Evolutionary conservation across 2,329 filamentous ascomycete species (phyloP), one percentile per base, ranked within the genome.

Genomic region (Trichoderma polysporum): DNA sequence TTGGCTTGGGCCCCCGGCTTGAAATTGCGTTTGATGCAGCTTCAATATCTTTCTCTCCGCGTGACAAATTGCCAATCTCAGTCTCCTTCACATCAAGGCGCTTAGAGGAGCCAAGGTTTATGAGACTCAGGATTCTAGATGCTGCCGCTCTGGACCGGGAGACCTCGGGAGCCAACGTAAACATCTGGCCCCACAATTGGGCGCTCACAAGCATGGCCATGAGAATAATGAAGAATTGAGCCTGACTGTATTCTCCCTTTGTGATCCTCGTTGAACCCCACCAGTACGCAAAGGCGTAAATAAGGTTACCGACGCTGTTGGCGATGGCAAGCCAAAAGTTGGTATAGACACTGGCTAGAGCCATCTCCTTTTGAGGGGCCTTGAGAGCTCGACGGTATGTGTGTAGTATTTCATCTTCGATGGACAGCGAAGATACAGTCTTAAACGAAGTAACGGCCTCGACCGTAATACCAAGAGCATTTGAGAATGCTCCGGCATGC

Each of bases 221-320:
- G 4, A 92, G 82, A 8, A 93, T 89, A 71, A 91, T 90, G 75
- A 93, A 88, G 79, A 93, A 93, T n/a, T 90, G 85, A 35, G 88
- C 86, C 50, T 85, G 85, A 2, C 79, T 82, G 70, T 90, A 90
- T 66, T 86, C 79, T 4, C 90, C 90, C 49, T 84, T 82, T 60
- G 88, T 84, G 68, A 93, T 91, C 69, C 88, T 86, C 71, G 86
- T 89, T 0, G 90, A 85, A 3, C 91, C 91, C 90, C 91, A 94
- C 90, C 90, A 94, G 77, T 92, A 93, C 0, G 90, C 89, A 63
- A 94, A 85, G 0, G 90, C 89, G 73, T 93, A 91, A 29, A 92
- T 86, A 59, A 91, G 82, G 72, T 90, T 90, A 22, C 88, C 85
- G 10, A 85, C 80, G 69, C 83, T 85, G 73, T 88, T 86, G 17